Evolutionary conservation across 805 yeast species (phyloP), one percentile per base, ranked within the genome.

Genomic region (Schwanniomyces occidentalis): DNA sequence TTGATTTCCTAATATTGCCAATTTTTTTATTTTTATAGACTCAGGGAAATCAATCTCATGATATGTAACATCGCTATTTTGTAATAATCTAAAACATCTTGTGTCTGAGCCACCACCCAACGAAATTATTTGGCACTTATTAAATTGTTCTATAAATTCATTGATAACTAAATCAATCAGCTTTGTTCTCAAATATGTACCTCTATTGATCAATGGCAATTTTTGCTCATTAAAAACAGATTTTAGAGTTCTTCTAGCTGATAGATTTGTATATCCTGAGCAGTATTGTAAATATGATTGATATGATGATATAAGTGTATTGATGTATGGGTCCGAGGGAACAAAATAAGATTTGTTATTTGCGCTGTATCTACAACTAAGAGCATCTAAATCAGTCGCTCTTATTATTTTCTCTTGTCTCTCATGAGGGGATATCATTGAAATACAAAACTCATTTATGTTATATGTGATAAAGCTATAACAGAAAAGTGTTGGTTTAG

Each of bases 71-170:
- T 48, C 39, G 30, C 60, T 34, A 4, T 54, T 29, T 5, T 61
- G 50, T 25, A 84, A 54, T 10, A 78, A 41, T 7, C 65, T 55
- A 51, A 85, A 83, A 10, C 75, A 71, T 34, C 91, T 54, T 0
- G 93, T 82, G 48, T 85, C 95, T 10, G 86, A 81, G 4, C 95
- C 95, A 2, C 90, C 82, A 0, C 95, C 95, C n/a, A 85, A 52
- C 1, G 88, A 82, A 1, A 85, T 60, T 10, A 85, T 71, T 50
- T 83, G 82, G 29, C 75, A 58, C 14, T 35, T 27, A 3, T 16
- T 38, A 29, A 36, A 40, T 37, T 62, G 52, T 3, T 43, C 42
- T 2, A 78, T 30, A 42, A 78, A 80, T 14, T 53, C 47, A 2
- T 65, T 53, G 3, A 80, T 56, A 1, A 76, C 58, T 6, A 48